Base-by-base conservation (phyloP, 1,139 yeast species). In the Candida sp. region DNA sequence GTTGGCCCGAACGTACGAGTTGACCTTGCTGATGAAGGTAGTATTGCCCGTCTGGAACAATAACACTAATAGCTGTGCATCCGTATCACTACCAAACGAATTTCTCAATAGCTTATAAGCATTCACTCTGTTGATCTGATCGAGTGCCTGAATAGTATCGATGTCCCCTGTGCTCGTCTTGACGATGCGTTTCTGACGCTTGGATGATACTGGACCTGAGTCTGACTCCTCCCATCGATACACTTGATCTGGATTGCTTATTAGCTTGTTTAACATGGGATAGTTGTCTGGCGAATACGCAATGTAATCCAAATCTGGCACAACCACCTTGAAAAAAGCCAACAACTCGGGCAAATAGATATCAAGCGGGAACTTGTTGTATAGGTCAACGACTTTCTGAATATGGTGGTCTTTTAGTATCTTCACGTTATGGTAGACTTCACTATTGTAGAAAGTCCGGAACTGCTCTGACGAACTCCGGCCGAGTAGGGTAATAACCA, bases 351-450 rank as follows among this genome's bases (percentile, higher is more conserved):
- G 61, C 42, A 76, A 61, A 17, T 67, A 59, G 4, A 63, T 65
- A 51, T 76, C 80, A 32, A 62, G 54, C 1, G 81, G 80, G 51
- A 73, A 75, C 48, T 70, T 65, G 4, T 54, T 48, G 39, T 60
- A 62, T 38, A 76, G 58, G 44, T 72, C 78, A 2, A 67, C 66
- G 22, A 70, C 70, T 34, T 65, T 55, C 48, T 69, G 66, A 5
- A 72, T 65, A 46, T 74, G 77, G 80, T 80, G 75, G 1, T 60
- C 56, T 47, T 65, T 63, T 42, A 68, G 57, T 8, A 52, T 39
- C 12, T 52, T 47, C 3, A 54, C 46, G 1, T 33, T 39, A 40
- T 50, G 54, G 40, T 47, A 52, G 47, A 38, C 39, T 22, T 53
- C 54, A 22, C 42, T 48, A 41, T 55, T 59, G 35, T 47, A 42